Conservation (phyloP, 108 stramenopile genomes). For the Epipyxis sp. region DNA sequence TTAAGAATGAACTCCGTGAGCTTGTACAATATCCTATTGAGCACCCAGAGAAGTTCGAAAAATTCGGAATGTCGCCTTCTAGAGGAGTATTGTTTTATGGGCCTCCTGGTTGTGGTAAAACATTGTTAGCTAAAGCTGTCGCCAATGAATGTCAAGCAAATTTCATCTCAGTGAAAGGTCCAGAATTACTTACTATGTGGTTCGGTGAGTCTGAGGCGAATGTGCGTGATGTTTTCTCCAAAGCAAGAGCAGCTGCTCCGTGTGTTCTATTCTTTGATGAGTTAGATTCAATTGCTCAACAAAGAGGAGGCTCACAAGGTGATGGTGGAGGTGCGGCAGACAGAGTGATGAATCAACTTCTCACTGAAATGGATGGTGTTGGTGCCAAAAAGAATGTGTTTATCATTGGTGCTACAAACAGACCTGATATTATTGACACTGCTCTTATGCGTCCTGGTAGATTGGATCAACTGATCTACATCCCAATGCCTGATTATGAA, state of each 20-base stretch:
- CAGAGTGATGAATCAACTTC: conserved; percentile 99
- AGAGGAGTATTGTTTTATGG: conserved; percentile 99
- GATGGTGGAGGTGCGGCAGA: conserved; percentile 99
- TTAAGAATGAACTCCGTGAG: conserved; percentile 97
- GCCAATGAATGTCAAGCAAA: conserved; percentile 99
- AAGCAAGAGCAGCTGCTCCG: conserved; percentile 97
- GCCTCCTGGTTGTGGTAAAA: conserved; percentile 99
- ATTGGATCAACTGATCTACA: conserved; percentile 99
- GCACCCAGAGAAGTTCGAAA: conserved; percentile 93
- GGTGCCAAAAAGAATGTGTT: conserved; percentile 99
- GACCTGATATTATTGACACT: conserved; percentile 99
- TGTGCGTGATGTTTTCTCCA: conserved; percentile 99
- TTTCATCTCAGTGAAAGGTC: conserved; percentile 97
- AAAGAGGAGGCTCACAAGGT: conserved; percentile 81
- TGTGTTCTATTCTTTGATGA: conserved; percentile 99
- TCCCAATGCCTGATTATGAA: conserved; percentile 99
- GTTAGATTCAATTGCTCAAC: conserved; percentile 97
- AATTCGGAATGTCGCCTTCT: conserved; percentile 97
- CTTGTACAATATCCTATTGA: conserved; percentile 99
- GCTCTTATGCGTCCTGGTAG: conserved; percentile 99
- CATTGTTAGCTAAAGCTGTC: conserved; percentile 99
- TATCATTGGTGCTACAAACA: conserved; percentile 97
- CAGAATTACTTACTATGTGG: conserved; percentile 99
- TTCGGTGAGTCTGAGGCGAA: conserved; percentile 99
- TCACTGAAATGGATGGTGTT: conserved; percentile 99